These are phyloP conservation scores for Lindgomyces ingoldianus DNA, from an alignment of 495 filamentous ascomycete genomes.

Conservation along the genomic window DNA sequence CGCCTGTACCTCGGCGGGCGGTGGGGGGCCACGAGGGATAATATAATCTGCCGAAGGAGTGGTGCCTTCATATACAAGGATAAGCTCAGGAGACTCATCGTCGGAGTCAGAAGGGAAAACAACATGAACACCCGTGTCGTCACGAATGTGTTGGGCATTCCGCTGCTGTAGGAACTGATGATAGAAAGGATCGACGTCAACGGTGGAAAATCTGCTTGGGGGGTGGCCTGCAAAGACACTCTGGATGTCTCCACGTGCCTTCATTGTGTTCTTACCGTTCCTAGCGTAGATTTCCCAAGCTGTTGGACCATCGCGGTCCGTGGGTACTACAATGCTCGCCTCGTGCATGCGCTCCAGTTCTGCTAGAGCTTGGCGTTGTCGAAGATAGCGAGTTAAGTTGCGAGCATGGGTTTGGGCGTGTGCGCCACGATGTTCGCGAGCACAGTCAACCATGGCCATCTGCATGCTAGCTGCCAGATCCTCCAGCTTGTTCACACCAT, in stretches of 20 bases:
- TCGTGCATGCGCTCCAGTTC: constrained; percentile 74
- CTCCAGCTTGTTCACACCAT: constrained; percentile 74
- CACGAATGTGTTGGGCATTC: constrained; percentile 61
- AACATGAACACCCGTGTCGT: constrained; percentile 76
- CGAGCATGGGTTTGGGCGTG: constrained; percentile 73
- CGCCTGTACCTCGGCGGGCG: constrained; percentile 58
- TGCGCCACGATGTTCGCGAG: constrained; percentile 72
- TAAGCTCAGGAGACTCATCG: constrained; percentile 62
- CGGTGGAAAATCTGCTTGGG: constrained; percentile 67
- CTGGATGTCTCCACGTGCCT: constrained; percentile 78
- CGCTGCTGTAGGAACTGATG: constrained; percentile 72
- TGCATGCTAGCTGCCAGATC: constrained; percentile 82
- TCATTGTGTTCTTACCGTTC: constrained; percentile 78
- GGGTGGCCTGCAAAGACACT: constrained; percentile 77
- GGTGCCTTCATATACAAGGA: constrained; percentile 82
- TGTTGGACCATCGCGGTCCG: constrained; percentile 59
- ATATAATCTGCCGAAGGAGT: constrained; percentile 60
- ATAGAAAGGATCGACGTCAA: constrained; percentile 83
- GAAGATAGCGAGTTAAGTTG: constrained; percentile 80
- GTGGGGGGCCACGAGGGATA: constrained; percentile 65
- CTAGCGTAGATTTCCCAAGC: constrained; percentile 84
- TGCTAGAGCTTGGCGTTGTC: constrained; percentile 71
- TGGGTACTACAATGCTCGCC: constrained; percentile 77
- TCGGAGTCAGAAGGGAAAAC: constrained; percentile 64
- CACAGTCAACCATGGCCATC: constrained; percentile 72